phyloP scores from a whole-genome alignment of 805 yeast species.

The Wickerhamiella allomyrinae region DNA sequence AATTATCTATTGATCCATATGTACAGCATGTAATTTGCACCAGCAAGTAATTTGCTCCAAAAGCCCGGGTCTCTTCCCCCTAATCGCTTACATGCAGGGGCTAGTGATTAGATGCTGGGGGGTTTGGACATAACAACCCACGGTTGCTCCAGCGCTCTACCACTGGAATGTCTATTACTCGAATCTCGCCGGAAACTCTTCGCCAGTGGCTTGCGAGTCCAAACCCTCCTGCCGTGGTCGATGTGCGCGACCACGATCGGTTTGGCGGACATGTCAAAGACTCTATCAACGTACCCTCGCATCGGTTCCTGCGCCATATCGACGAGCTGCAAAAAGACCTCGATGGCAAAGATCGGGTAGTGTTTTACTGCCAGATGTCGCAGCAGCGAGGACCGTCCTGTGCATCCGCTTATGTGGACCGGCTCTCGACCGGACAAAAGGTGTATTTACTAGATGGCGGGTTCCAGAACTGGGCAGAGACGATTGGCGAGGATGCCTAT shows the following conservation, averaged over 20 bases:
- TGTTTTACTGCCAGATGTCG: constrained; percentile 83
- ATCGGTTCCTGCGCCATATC: constrained; percentile 28
- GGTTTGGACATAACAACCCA: no score
- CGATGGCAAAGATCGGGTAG: constrained; percentile 35
- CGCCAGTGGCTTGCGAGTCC: constrained; percentile 18
- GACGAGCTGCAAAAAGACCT: constrained; percentile 29
- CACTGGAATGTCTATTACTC: background rate
- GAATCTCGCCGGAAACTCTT: constrained; percentile 18
- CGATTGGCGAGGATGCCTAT: constrained; percentile 48
- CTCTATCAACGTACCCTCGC: constrained; percentile 43
- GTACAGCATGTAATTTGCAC: no score
- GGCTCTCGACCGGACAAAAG: constrained; percentile 24
- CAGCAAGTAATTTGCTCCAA: no score
- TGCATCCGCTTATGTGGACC: constrained; percentile 43
- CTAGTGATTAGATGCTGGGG: no score
- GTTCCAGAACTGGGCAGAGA: constrained; percentile 66
- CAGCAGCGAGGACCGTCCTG: constrained; percentile 89
- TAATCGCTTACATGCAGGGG: no score
- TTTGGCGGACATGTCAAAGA: constrained; percentile 59
- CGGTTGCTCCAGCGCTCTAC: no score
- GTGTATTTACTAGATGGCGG: constrained; percentile 76
- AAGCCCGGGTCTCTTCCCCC: no score
- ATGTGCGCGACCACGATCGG: constrained; percentile 74
- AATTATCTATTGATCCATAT: no score
- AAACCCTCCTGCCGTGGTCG: constrained; percentile 38